A percentile compares a stretch with the other conserved stretches of the same genome.
phyloP scores from a whole-genome alignment of 352 stramenopile genomes.

The Globisporangium irregulare region DNA sequence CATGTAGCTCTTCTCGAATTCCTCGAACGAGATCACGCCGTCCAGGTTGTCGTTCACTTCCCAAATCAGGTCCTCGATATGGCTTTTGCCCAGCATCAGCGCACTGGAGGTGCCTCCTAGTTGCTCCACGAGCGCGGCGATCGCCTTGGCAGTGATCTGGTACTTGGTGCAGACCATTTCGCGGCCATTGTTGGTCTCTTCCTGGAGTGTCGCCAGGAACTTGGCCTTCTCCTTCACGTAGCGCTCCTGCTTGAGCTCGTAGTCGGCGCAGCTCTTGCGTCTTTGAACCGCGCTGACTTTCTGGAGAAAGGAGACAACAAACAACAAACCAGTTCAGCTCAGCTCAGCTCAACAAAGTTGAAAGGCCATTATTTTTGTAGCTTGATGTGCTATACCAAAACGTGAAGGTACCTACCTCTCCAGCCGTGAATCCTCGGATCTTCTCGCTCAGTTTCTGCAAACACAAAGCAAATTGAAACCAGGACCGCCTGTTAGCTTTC shows the following conservation, averaged over 20 bases:
- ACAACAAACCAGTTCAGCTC: not conserved
- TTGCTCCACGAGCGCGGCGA: slow-evolving; percentile 56
- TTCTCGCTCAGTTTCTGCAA: slow-evolving; percentile 47
- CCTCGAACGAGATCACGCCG: slow-evolving; percentile 64
- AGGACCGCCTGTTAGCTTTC: not conserved
- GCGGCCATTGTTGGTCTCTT: slow-evolving; percentile 52
- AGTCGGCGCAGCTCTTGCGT: slow-evolving; percentile 30
- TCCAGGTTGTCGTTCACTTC: slow-evolving; percentile 80
- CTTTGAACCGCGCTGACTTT: slow-evolving; percentile 5
- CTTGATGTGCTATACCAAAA: not conserved
- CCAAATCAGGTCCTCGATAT: slow-evolving; percentile 73
- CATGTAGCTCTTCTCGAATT: slow-evolving; percentile 76
- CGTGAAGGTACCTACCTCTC: slow-evolving; percentile 4
- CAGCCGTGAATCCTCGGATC: slow-evolving; percentile 5
- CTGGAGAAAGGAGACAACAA: not conserved
- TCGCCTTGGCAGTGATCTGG: slow-evolving; percentile 43
- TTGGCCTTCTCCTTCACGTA: slow-evolving; percentile 42
- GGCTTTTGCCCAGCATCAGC: slow-evolving; percentile 33
- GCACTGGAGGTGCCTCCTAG: slow-evolving; percentile 40
- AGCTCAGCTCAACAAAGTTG: not conserved
- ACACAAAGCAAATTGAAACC: not conserved
- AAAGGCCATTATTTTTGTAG: not conserved
- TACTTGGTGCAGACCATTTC: slow-evolving; percentile 53
- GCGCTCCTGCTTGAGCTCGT: slow-evolving; percentile 33
- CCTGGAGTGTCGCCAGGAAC: slow-evolving; percentile 48